These are phyloP conservation scores for Farysia itapuensis DNA, from an alignment of 1,284 basidiomycete species.

Conservation along the genomic window DNA sequence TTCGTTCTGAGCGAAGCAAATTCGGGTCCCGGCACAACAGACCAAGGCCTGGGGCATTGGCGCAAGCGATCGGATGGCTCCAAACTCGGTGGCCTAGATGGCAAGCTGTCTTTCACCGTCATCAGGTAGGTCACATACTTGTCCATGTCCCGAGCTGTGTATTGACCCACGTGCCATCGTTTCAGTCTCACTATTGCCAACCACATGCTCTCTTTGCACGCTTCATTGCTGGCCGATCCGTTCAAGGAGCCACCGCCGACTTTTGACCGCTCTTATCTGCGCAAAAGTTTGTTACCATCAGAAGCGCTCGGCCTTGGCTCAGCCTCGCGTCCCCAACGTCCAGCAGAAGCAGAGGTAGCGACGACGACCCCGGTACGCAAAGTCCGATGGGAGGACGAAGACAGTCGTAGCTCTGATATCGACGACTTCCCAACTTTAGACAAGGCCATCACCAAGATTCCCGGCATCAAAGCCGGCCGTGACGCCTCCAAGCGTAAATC, in stretches of 20 bases:
- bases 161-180: no score
- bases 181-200: slow-evolving; percentile 84
- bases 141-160: background rate
- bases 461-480: background rate
- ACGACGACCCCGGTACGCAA: background rate
- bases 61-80: slow-evolving; percentile 72
- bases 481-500: slow-evolving; percentile 14
- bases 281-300: slow-evolving; percentile 23
- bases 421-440: slow-evolving; percentile 3
- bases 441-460: background rate
- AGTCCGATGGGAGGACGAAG: slow-evolving; percentile 30
- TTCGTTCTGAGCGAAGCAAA: slow-evolving; percentile 72
- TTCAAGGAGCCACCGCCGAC: slow-evolving; percentile 65
- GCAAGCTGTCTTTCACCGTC: slow-evolving; percentile 81
- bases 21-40: background rate
- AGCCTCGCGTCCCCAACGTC: slow-evolving; percentile 8
- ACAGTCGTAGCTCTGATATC: slow-evolving; percentile 3
- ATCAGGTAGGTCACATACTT: slow-evolving; percentile 61
- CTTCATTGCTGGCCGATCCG: slow-evolving; percentile 83
- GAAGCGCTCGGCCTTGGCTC: slow-evolving; percentile 17
- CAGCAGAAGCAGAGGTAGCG: no score
- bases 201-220: slow-evolving; percentile 88
- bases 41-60: slow-evolving; percentile 71
- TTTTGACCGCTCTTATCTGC: slow-evolving; percentile 27
- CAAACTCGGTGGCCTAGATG: slow-evolving; percentile 72